phyloP scores from a whole-genome alignment of 2,329 filamentous ascomycete species.

The Curvularia sp. region DNA sequence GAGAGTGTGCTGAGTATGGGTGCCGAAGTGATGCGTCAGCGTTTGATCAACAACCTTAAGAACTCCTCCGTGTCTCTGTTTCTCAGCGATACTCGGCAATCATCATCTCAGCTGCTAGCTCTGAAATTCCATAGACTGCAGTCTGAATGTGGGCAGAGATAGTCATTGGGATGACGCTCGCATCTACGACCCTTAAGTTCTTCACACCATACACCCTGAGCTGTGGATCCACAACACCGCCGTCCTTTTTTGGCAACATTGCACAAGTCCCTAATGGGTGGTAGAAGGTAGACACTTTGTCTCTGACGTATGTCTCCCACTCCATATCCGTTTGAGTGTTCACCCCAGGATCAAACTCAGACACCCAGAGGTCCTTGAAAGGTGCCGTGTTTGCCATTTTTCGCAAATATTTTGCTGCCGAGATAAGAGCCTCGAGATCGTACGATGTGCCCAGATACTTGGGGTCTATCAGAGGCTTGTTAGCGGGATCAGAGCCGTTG shows the following conservation, averaged over 20 bases:
- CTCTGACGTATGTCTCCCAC: slow-evolving; percentile 22
- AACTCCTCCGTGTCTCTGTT: background rate
- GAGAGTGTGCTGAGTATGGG: background rate
- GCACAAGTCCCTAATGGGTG: slow-evolving; percentile 47
- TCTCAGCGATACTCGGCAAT: slow-evolving; percentile 14
- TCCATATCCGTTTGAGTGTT: slow-evolving; percentile 31
- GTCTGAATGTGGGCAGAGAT: slow-evolving; percentile 32
- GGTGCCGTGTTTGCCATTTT: slow-evolving; percentile 27
- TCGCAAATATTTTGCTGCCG: slow-evolving; percentile 32
- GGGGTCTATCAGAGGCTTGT: slow-evolving; percentile 30
- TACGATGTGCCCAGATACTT: slow-evolving; percentile 29
- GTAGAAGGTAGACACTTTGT: slow-evolving; percentile 27
- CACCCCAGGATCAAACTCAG: slow-evolving; percentile 36
- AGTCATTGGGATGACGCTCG: slow-evolving; percentile 34
- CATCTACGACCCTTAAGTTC: slow-evolving; percentile 16
- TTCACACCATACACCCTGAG: slow-evolving; percentile 32
- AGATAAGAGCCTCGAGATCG: slow-evolving; percentile 25
- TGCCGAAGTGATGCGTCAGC: background rate
- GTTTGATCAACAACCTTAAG: too few species aligned
- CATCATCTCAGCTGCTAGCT: slow-evolving; percentile 31
- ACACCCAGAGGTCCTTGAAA: slow-evolving; percentile 37
- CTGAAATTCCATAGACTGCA: slow-evolving; percentile 37
- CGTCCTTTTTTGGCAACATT: slow-evolving; percentile 25
- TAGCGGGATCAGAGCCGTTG: slow-evolving; percentile 17
- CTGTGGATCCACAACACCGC: slow-evolving; percentile 28